Evolutionary conservation across 2,329 filamentous ascomycete species (phyloP).

Genomic region (Colletotrichum incanum): DNA sequence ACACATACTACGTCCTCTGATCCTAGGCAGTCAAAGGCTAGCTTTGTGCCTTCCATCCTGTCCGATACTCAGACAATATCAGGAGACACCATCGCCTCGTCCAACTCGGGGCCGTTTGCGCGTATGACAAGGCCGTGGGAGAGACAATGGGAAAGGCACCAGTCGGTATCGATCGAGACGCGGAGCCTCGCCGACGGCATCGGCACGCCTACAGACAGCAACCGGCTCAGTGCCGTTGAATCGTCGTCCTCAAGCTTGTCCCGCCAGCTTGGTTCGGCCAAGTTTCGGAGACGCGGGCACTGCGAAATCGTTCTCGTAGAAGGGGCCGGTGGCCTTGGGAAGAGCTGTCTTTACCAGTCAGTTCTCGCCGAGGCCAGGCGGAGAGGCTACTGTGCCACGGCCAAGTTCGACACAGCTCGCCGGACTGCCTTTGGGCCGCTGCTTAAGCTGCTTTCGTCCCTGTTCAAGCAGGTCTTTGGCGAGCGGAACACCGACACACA

Average conservation of each 20-base stretch:
- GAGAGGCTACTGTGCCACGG: conserved; percentile 76
- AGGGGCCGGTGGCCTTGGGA: conserved; percentile 75
- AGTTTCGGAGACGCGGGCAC: conserved; percentile 73
- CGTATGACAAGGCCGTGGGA: conserved; percentile 65
- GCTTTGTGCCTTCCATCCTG: conserved; percentile 58
- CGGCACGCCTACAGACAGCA: conserved; percentile 56
- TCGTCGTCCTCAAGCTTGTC: conserved; percentile 66
- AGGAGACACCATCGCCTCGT: conserved; percentile 64
- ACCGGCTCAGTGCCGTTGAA: conserved; percentile 61
- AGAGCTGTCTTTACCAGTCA: conserved; percentile 76
- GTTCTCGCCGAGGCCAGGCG: conserved; percentile 73
- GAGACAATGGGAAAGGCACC: conserved; percentile 70
- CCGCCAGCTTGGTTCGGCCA: conserved; percentile 69
- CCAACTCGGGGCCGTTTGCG: conserved; percentile 57
- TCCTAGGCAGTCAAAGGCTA: conserved; percentile 55
- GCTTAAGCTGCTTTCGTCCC: conserved; percentile 75
- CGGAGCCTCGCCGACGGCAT: conserved; percentile 63
- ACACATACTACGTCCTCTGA: conserved; percentile 62
- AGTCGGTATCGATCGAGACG: conserved; percentile 66
- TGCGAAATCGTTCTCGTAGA: conserved; percentile 76
- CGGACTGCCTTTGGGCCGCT: conserved; percentile 75
- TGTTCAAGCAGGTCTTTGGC: conserved; percentile 79
- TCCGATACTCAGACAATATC: conserved; percentile 60
- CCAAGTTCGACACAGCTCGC: conserved; percentile 76
- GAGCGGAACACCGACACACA: conserved; percentile 76